Evolutionary conservation across 352 stramenopile species (phyloP).

Genomic region (Phytophthora uliginosa): DNA sequence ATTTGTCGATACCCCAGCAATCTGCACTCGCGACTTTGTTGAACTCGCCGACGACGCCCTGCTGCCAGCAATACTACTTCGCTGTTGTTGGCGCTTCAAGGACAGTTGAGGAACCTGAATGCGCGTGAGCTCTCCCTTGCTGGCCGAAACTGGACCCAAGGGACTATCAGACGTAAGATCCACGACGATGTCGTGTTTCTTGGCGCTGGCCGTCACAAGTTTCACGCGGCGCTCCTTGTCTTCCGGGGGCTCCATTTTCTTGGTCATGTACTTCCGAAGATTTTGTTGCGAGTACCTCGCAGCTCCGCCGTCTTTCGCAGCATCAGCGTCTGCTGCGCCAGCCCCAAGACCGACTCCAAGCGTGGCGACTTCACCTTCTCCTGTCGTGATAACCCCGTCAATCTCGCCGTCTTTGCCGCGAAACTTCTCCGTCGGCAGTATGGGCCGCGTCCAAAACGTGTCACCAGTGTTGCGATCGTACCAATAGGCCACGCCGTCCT

Average conservation of each 20-base stretch:
- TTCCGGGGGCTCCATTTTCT: conserved; percentile 81
- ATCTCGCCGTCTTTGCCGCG: conserved; percentile 78
- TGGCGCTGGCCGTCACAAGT: conserved; percentile 61
- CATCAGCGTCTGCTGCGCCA: conserved; percentile 14
- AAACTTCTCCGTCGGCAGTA: conserved; percentile 85
- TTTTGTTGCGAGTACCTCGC: conserved; percentile 70
- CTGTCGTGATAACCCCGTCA: conserved; percentile 85
- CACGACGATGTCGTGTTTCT: conserved; percentile 71
- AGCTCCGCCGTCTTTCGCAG: conserved; percentile 43
- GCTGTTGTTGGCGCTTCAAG: conserved; percentile 39
- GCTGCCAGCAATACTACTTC: conserved; percentile 12
- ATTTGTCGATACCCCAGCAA: conserved; percentile 5
- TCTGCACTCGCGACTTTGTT: conserved; percentile 27
- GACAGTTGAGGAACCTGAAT: conserved; percentile 69
- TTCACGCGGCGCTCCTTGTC: conserved; percentile 69
- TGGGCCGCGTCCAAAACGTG: conserved; percentile 93
- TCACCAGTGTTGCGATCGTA: conserved; percentile 81
- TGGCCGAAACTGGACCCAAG: neutral
- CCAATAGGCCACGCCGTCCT: conserved; percentile 95
- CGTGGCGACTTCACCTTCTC: conserved; percentile 76
- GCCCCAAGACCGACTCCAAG: conserved; percentile 65
- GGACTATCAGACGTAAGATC: conserved; percentile 31
- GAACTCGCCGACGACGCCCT: conserved; percentile 32
- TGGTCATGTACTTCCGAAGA: conserved; percentile 89
- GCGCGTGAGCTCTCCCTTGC: conserved; percentile 46